Evolutionary conservation across 1,284 basidiomycete species (phyloP), one percentile per base, ranked within the genome.

Genomic region (Marasmius sp.): DNA sequence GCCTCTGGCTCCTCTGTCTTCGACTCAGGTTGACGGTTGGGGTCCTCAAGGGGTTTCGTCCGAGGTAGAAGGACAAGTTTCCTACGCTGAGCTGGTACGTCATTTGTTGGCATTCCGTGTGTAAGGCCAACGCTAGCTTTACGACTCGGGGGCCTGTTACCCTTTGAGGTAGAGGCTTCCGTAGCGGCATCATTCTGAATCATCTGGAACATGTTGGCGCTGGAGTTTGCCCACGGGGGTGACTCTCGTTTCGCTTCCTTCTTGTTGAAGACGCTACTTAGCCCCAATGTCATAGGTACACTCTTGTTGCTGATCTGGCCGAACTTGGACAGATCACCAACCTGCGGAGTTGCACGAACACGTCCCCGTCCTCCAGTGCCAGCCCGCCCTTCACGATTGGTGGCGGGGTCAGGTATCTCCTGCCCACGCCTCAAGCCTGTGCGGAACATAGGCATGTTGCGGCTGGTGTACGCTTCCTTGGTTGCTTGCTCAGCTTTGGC

Each of bases 371-470:
- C 73, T 65, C 87, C 85, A 64, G 89, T 87, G n/a, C 92, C 89
- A 36, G 91, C 86, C 95, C 95, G 98, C 43, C 96, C 95, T 66
- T 97, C 94, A 54, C 87, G 81, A 43, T 83, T 82, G 54, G 83
- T 78, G 45, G 76, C 70, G 64, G 75, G 73, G 33, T 85, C 83
- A 54, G 82, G 83, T 56, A 93, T 88, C 16, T 91, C 86, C 60
- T 85, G 88, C n/a, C 95, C 95, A 57, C 94, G 88, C 60, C 93
- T 87, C 61, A 95, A 97, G 48, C 94, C 93, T 53, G 92, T 76
- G 36, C 82, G 78, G 58, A 81, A 83, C 81, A 83, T 84, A 69
- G 75, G 80, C 49, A 77, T 74, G 60, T 76, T 74, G 2, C 79
- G 77, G 34, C 77, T 74, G 27, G 36, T 18, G 58, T 76, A 82